These are phyloP conservation scores for Ustanciosporium gigantosporum DNA, from an alignment of 1,284 basidiomycete genomes.

Conservation along the genomic window DNA sequence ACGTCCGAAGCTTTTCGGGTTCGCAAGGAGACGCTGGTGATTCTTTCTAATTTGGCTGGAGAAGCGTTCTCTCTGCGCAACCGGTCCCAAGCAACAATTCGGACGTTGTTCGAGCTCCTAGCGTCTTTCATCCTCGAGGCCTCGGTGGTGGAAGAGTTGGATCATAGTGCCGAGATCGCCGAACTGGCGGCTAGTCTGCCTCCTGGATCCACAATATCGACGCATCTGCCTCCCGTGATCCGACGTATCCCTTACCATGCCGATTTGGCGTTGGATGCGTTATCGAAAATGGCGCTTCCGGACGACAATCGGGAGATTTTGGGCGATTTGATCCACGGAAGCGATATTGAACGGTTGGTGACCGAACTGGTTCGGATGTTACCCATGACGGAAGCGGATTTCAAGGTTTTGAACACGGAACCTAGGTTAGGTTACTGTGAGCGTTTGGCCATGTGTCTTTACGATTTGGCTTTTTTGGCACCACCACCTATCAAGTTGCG, in stretches of 20 bases:
- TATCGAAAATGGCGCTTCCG: constrained; percentile 74
- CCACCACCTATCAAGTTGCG: constrained; percentile 72
- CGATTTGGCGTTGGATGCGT: constrained; percentile 79
- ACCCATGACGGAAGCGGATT: constrained; percentile 77
- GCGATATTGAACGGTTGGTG: constrained; percentile 70
- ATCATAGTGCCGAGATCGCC: constrained; percentile 63
- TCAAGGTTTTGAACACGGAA: constrained; percentile 70
- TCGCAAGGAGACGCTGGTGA: constrained; percentile 77
- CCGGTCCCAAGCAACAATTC: constrained; percentile 64
- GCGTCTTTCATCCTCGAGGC: constrained; percentile 77
- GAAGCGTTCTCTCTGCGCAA: constrained; percentile 64
- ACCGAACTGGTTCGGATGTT: constrained; percentile 76
- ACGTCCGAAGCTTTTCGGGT: constrained; percentile 67
- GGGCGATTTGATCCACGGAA: constrained; percentile 67
- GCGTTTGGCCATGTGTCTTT: constrained; percentile 76
- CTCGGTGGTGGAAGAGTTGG: constrained; percentile 69
- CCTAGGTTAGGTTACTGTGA: constrained; percentile 78
- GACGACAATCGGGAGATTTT: constrained; percentile 81
- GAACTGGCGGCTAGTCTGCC: constrained; percentile 20
- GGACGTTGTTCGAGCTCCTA: constrained; percentile 71
- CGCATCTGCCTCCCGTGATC: constrained; percentile 9
- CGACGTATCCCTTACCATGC: constrained; percentile 66
- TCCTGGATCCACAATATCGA: neutral
- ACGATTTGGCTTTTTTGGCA: constrained; percentile 82
- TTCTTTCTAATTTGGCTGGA: constrained; percentile 71